Percentiles rank a stretch among this genome's conserved stretches.
Evolutionary conservation across 176 grass and related monocot species (phyloP).

Genomic region (barley (Hordeum vulgare)): MorexV3_pseudomolecules_assembly NC_058518.1:476949021-476949520

Average conservation of each 20-base stretch:
- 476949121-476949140: conserved; percentile 38
- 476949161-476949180: conserved; percentile 47
- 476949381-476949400: conserved; percentile 16
- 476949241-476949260: conserved; percentile 11
- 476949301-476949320: conserved; percentile 37
- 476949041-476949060: conserved; percentile 6
- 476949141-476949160: conserved; percentile 50
- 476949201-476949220: conserved; percentile 46
- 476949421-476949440: neutral
- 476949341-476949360: conserved; percentile 19
- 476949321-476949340: conserved; percentile 61
- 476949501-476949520: neutral
- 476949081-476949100: too few relatives aligned
- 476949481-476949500: neutral
- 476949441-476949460: neutral
- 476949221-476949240: conserved; percentile 26
- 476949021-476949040: conserved; percentile 28
- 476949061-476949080: conserved; percentile 40
- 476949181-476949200: conserved; percentile 23
- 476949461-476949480: neutral
- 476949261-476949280: conserved; percentile 31
- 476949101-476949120: conserved; percentile 17
- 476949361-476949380: conserved; percentile 62
- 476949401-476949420: neutral
- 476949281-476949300: conserved; percentile 23